These are phyloP conservation scores for Orychophragmus violaceus DNA, from an alignment of 345 rosid genomes.

Conservation along the genomic window DNA sequence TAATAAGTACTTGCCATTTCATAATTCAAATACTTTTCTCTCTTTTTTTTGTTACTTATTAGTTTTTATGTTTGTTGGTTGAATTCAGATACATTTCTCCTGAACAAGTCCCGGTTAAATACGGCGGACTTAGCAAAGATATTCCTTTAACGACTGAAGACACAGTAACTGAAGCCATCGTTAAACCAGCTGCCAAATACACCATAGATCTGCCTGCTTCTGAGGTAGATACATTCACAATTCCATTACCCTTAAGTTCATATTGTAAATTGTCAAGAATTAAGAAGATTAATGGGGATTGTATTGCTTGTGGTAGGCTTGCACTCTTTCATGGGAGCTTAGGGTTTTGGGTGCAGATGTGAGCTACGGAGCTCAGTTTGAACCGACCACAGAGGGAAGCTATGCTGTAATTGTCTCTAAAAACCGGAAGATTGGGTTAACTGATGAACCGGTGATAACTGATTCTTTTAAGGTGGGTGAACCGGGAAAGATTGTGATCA, in stretches of 20 bases:
- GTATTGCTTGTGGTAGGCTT: constrained; percentile 37
- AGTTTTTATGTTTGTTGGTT: not conserved
- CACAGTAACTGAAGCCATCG: constrained; percentile 42
- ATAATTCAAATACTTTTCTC: not conserved
- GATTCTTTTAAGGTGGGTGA: constrained; percentile 60
- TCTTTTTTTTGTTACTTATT: not conserved
- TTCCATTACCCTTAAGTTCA: not conserved
- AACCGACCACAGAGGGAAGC: constrained; percentile 52
- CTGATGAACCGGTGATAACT: constrained; percentile 59
- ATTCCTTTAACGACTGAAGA: constrained; percentile 44
- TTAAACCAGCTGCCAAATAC: constrained; percentile 65
- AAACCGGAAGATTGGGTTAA: constrained; percentile 41
- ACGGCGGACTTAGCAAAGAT: constrained; percentile 60
- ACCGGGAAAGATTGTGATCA: constrained; percentile 66
- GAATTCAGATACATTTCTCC: constrained; percentile 56
- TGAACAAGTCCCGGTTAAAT: constrained; percentile 58
- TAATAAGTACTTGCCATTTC: not conserved
- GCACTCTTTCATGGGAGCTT: constrained; percentile 59
- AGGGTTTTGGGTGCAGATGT: constrained; percentile 82
- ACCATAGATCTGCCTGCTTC: constrained; percentile 53
- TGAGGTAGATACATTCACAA: constrained; percentile 43
- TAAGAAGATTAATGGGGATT: constrained; percentile 1
- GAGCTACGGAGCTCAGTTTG: constrained; percentile 79
- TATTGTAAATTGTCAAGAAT: not conserved
- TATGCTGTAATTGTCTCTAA: constrained; percentile 77